Conservation (phyloP, 225 moss, liverwort and hornwort species). For the Rhytidiadelphus loreus region DNA sequence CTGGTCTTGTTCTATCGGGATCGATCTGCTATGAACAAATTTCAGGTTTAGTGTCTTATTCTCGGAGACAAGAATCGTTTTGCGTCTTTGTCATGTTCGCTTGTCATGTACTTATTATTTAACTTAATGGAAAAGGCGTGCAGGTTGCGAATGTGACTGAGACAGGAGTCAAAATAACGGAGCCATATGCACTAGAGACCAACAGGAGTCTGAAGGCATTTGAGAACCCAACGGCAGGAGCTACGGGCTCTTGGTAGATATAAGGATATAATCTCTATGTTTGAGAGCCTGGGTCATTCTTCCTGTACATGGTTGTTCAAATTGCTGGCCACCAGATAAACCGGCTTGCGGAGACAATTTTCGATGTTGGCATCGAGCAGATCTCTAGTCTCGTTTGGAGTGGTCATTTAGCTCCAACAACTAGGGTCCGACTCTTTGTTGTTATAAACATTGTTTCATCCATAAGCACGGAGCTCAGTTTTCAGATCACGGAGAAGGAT, state of each 20-base stretch:
- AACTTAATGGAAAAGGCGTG: neutral
- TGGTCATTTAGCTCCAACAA: neutral
- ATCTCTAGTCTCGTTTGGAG: neutral
- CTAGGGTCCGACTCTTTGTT: neutral
- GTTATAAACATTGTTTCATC: neutral
- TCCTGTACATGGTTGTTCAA: conserved; percentile 21
- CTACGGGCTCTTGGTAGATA: conserved; percentile 75
- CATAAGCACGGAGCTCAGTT: neutral
- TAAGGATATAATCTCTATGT: neutral
- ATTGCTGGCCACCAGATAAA: neutral
- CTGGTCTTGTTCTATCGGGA: conserved; percentile 93
- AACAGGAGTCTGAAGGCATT: conserved; percentile 78
- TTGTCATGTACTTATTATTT: neutral
- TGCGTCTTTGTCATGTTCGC: neutral
- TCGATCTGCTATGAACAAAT: conserved; percentile 86
- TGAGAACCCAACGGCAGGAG: conserved; percentile 83
- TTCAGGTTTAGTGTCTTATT: conserved; percentile 45
- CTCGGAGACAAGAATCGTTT: neutral
- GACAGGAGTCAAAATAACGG: conserved; percentile 42
- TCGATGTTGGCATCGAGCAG: neutral
- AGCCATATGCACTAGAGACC: conserved; percentile 77
- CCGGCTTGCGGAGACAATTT: neutral
- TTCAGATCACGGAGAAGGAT: neutral
- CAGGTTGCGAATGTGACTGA: conserved; percentile 86
- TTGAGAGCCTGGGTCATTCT: conserved; percentile 10